Percentiles rank a stretch among this genome's conserved stretches.
Conservation (phyloP, 108 stramenopile genomes). For the Cyclotella sp. region DNA sequence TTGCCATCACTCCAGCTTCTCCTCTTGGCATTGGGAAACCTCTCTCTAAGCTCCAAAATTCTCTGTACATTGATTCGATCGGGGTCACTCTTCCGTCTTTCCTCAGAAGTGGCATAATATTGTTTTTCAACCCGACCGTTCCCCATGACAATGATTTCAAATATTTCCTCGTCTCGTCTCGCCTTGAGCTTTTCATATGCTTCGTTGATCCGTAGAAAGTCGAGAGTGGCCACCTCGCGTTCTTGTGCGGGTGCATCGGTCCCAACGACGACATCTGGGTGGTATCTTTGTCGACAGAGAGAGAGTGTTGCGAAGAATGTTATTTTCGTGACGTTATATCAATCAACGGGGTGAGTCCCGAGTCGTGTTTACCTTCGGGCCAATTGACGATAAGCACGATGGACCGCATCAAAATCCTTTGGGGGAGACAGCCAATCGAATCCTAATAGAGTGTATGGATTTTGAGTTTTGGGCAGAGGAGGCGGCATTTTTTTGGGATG, state of each 20-base stretch:
- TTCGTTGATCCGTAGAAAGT: conserved; percentile 39
- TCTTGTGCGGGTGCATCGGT: conserved; percentile 35
- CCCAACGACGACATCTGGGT: conserved; percentile 30
- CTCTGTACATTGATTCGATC: conserved; percentile 34
- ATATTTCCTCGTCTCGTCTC: conserved; percentile 32
- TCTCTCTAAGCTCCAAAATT: conserved; percentile 28
- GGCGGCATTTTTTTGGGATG: neutral
- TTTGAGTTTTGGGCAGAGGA: conserved; percentile 19
- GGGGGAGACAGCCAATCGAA: conserved; percentile 32
- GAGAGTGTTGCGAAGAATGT: too few species aligned
- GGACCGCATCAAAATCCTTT: conserved; percentile 23
- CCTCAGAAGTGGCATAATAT: conserved; percentile 24
- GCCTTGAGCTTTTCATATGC: conserved; percentile 38
- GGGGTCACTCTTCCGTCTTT: conserved; percentile 25
- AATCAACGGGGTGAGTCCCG: too few species aligned
- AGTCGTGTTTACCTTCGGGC: conserved; percentile 3
- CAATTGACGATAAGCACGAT: conserved; percentile 23
- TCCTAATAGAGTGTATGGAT: conserved; percentile 38
- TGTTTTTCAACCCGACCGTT: conserved; percentile 20
- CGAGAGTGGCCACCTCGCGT: conserved; percentile 19
- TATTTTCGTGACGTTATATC: too few species aligned
- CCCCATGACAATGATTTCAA: conserved; percentile 43
- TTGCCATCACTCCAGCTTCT: conserved; percentile 34
- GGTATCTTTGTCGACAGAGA: conserved; percentile 5
- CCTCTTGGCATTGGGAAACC: conserved; percentile 25